These are phyloP conservation scores for Carex myosuroides DNA, from an alignment of 176 grass and related monocot species.

Conservation along the genomic window DNA sequence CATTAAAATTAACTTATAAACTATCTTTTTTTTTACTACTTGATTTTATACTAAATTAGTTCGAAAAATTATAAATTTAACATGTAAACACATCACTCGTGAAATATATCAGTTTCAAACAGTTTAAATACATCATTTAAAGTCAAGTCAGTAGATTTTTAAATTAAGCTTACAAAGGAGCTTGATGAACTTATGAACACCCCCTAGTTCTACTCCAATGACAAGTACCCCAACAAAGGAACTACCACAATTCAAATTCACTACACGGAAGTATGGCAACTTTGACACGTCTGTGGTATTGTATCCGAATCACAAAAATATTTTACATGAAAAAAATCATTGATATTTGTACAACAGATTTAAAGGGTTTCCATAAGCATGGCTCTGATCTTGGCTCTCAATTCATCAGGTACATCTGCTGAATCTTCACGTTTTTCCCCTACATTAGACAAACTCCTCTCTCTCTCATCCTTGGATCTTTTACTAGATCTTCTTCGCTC, in stretches of 20 bases:
- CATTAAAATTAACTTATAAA: too few species aligned
- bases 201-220: background rate
- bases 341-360: background rate
- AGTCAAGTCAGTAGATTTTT: too few species aligned
- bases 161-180: too few species aligned
- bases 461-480: conserved; percentile 25
- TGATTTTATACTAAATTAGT: too few species aligned
- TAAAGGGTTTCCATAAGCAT: conserved; percentile 72
- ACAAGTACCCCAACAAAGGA: background rate
- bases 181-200: too few species aligned
- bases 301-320: background rate
- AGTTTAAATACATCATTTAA: too few species aligned
- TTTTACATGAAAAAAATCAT: background rate
- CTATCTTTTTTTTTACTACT: too few species aligned
- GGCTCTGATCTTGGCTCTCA: conserved; percentile 76
- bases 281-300: too few species aligned
- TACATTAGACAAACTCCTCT: conserved; percentile 6
- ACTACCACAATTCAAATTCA: background rate
- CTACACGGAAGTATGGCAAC: background rate
- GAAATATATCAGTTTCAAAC: too few species aligned
- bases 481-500: conserved; percentile 30
- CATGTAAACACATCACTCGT: too few species aligned
- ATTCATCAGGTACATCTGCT: conserved; percentile 49
- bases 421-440: conserved; percentile 9
- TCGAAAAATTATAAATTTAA: too few species aligned